Conservation (phyloP, 2,329 filamentous ascomycete genomes). For the Colletotrichum sublineola region DNA sequence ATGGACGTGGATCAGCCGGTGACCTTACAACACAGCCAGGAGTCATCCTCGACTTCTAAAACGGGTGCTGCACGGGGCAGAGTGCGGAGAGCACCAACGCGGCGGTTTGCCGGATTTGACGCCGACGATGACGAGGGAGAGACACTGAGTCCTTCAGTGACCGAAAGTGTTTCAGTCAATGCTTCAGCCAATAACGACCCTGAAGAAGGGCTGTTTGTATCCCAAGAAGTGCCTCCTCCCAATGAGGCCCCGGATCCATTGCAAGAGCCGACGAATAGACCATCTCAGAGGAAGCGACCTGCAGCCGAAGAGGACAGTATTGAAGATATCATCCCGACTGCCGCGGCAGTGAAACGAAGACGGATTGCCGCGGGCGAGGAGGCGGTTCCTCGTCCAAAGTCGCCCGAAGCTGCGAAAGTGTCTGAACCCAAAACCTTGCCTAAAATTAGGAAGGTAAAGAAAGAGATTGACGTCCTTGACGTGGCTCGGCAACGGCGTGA, state of each 20-base stretch:
- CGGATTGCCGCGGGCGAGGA: constrained; percentile 72
- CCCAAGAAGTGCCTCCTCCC: constrained; percentile 56
- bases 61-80: constrained; percentile 45
- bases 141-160: constrained; percentile 49
- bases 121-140: constrained; percentile 57
- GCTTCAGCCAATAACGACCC: constrained; percentile 45
- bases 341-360: constrained; percentile 83
- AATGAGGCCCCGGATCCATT: constrained; percentile 42
- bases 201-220: constrained; percentile 68
- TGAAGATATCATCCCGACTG: constrained; percentile 80
- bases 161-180: constrained; percentile 14
- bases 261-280: constrained; percentile 43
- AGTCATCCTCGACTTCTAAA: constrained; percentile 42
- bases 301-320: constrained; percentile 70
- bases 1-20: constrained; percentile 48
- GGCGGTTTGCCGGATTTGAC: constrained; percentile 82
- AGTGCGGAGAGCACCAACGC: constrained; percentile 47
- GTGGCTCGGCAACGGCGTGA: constrained; percentile 71
- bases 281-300: constrained; percentile 60
- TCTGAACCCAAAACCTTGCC: constrained; percentile 44
- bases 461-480: constrained; percentile 77
- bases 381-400: constrained; percentile 53
- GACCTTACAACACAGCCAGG: constrained; percentile 30
- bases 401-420: constrained; percentile 47
- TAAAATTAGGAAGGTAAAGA: constrained; percentile 64